phyloP scores from a whole-genome alignment of 139 green algal genomes.

The Chlamydomonas applanata region DNA sequence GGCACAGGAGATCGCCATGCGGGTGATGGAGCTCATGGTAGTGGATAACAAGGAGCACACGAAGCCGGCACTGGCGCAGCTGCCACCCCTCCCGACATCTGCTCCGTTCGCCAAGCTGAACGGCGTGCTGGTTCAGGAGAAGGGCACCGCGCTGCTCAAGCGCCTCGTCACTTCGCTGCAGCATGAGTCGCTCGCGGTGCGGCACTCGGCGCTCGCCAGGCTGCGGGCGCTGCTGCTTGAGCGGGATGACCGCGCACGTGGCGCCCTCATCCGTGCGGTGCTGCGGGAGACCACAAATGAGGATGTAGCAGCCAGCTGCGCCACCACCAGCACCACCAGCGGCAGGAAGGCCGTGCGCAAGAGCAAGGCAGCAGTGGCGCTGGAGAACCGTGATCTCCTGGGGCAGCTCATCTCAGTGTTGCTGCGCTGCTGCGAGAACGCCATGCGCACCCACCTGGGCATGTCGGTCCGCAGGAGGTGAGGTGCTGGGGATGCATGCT shows the following conservation, averaged over 20 bases:
- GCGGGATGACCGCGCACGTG: not conserved
- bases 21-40: constrained; percentile 11
- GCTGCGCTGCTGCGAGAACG: constrained; percentile 69
- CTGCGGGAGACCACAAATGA: too few species aligned
- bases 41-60: not conserved
- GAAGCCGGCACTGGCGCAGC: constrained; percentile 36
- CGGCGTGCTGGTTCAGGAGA: constrained; percentile 40
- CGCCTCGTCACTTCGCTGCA: not conserved
- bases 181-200: not conserved
- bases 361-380: constrained; percentile 16
- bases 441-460: constrained; percentile 28
- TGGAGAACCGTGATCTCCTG: constrained; percentile 36
- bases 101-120: constrained; percentile 30
- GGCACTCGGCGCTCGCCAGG: constrained; percentile 44
- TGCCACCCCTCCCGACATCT: constrained; percentile 56
- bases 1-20: not conserved
- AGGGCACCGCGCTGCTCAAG: not conserved
- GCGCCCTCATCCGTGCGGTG: too few species aligned
- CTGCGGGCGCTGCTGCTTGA: constrained; percentile 36
- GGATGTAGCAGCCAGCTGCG: too few species aligned
- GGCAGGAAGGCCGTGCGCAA: not conserved
- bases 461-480: not conserved
- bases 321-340: not conserved
- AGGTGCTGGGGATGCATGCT: too few species aligned
- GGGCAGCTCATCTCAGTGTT: constrained; percentile 55